Percentiles rank a stretch among this genome's conserved stretches.
phyloP scores from a whole-genome alignment of 352 stramenopile genomes.

The Phytophthora pistaciae region DNA sequence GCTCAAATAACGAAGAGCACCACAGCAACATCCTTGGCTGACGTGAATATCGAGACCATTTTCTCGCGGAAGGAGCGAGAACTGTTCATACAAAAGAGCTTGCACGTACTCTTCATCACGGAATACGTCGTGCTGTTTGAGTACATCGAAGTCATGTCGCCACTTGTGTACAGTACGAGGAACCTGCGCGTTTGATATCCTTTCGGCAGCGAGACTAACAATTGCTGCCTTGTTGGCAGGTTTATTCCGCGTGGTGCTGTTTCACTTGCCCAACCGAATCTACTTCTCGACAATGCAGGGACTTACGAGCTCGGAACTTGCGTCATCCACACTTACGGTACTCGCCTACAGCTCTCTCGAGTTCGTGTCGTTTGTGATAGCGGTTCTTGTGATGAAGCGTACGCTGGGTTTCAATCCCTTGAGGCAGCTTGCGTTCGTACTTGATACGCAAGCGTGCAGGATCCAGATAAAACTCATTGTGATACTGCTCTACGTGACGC shows the following conservation, averaged over 20 bases:
- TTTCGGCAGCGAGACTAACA: not conserved
- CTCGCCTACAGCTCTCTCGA: not conserved
- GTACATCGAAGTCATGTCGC: not conserved
- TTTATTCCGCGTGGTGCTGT: not conserved
- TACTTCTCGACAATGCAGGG: not conserved
- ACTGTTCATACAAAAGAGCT: not conserved
- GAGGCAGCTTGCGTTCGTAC: not conserved
- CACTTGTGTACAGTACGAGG: not conserved
- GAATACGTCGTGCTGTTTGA: not conserved
- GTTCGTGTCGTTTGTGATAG: not conserved
- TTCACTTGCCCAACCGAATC: not conserved
- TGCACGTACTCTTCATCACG: slow-evolving; percentile 1
- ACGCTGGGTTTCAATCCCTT: not conserved
- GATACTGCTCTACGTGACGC: not conserved
- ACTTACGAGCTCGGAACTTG: not conserved
- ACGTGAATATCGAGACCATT: not conserved
- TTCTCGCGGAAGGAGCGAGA: not conserved
- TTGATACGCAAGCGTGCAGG: not conserved
- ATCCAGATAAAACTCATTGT: not conserved
- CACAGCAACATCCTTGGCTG: not conserved
- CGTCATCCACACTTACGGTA: not conserved
- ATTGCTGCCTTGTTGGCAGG: not conserved
- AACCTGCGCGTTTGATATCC: not conserved
- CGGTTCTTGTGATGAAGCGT: not conserved
- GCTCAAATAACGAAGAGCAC: not conserved